Conservation (phyloP, 371 early-diverging fungal species). For the Circinella umbellata region DNA sequence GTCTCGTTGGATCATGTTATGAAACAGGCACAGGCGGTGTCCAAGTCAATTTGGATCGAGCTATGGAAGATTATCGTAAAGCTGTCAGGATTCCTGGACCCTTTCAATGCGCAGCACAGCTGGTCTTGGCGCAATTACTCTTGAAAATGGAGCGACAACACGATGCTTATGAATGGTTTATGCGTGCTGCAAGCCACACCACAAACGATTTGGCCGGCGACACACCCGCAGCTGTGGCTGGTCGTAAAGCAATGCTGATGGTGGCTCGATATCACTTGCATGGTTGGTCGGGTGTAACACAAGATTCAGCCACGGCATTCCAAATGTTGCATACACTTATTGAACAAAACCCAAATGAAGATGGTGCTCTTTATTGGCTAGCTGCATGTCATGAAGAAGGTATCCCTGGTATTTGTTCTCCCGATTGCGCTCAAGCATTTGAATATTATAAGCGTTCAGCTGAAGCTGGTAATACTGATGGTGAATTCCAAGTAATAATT, state of each 20-base stretch:
- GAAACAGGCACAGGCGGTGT: conserved; percentile 75
- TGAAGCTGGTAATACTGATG: conserved; percentile 28
- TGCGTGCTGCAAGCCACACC: conserved; percentile 26
- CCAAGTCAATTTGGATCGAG: conserved; percentile 41
- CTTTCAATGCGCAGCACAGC: conserved; percentile 48
- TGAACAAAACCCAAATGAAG: conserved; percentile 18
- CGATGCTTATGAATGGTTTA: conserved; percentile 51
- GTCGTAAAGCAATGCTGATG: conserved; percentile 28
- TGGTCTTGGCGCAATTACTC: conserved; percentile 36
- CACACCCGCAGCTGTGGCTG: conserved; percentile 21
- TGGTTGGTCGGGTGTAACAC: conserved; percentile 31
- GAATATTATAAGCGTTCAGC: conserved; percentile 30
- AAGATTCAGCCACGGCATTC: conserved; percentile 27
- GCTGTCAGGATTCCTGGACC: conserved; percentile 58
- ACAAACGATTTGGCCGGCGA: conserved; percentile 2
- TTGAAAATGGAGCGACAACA: conserved; percentile 40
- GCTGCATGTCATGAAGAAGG: conserved; percentile 42
- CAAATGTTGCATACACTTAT: conserved; percentile 17
- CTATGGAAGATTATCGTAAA: conserved; percentile 71
- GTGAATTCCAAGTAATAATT: conserved; percentile 32
- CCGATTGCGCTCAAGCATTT: conserved; percentile 25
- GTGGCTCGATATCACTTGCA: conserved; percentile 37
- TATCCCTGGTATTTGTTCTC: conserved; percentile 19
- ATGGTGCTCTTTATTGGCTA: conserved; percentile 33
- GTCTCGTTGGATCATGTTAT: conserved; percentile 75